phyloP scores from a whole-genome alignment of 768 basidiomycete genomes.

The Russula foetens region DNA sequence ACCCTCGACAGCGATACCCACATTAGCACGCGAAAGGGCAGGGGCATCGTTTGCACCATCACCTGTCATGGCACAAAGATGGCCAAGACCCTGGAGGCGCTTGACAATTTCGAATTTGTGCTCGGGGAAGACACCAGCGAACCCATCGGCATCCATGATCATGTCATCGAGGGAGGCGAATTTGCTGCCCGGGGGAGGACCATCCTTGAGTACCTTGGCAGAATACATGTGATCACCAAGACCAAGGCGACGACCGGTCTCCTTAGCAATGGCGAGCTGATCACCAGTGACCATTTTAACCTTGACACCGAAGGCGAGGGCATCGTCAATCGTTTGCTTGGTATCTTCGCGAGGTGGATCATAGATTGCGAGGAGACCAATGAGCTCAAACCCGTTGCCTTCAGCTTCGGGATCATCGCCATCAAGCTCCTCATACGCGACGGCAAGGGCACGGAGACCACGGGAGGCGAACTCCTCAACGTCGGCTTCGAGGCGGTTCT shows the following conservation, averaged over 20 bases:
- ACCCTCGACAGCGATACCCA: slow-evolving; percentile 99
- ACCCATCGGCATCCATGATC: slow-evolving; percentile 99
- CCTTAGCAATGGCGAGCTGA: slow-evolving; percentile 98
- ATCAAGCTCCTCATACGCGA: slow-evolving; percentile 90
- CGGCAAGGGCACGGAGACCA: slow-evolving; percentile 96
- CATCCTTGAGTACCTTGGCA: slow-evolving; percentile 97
- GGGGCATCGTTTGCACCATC: slow-evolving; percentile 99
- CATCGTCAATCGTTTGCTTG: slow-evolving; percentile 98
- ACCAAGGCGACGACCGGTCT: slow-evolving; percentile 96
- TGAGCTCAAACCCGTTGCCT: slow-evolving; percentile 95
- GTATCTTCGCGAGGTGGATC: slow-evolving; percentile 97
- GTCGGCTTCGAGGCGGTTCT: slow-evolving; percentile 86
- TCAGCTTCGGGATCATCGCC: slow-evolving; percentile 75
- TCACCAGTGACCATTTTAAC: slow-evolving; percentile 99
- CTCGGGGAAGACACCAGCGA: slow-evolving; percentile 98
- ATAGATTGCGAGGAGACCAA: slow-evolving; percentile 95
- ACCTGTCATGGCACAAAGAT: slow-evolving; percentile 98
- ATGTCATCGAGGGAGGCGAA: slow-evolving; percentile 87
- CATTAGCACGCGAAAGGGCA: slow-evolving; percentile 95
- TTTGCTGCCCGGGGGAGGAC: slow-evolving; percentile 80
- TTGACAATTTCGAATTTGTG: slow-evolving; percentile 99
- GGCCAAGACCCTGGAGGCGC: slow-evolving; percentile 92
- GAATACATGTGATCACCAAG: slow-evolving; percentile 99
- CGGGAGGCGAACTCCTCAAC: slow-evolving; percentile 94
- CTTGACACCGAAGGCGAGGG: slow-evolving; percentile 88